Evolutionary conservation across 192 early-diverging fungal genomes (phyloP), one percentile per base, ranked within the genome.

Genomic region (Pilobolus umbonatus): DNA sequence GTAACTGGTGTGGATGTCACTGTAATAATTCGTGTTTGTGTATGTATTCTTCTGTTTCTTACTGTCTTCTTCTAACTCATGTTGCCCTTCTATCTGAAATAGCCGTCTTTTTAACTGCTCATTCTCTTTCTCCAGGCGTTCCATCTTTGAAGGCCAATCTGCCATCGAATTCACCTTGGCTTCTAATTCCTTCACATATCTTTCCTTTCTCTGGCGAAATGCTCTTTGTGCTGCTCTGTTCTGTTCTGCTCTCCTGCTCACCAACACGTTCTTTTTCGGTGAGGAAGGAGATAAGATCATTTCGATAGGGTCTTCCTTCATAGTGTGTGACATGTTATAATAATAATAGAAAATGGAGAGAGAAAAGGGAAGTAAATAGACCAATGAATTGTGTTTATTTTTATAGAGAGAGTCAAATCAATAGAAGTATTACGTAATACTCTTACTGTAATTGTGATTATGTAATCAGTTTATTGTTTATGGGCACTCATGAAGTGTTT

Each of bases 131-230:
- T 57, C 55, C 28, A 57, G 32, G n/a, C 45, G 55, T 21, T 57
- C 55, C 39, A 57, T 45, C 17, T 42, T 39, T 15, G 28, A 8
- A 19, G 39, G 39, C 55, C 55, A 57, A 42, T 57, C 42, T 42
- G 26, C 42, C 39, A 57, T 44, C 8, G 39, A 26, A 50, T 30
- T 36, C 34, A 64, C 51, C 42, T 64, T 64, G 2, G 29, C 75
- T 68, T 88, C 86, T 8, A 88, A 74, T 7, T 75, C 65, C 55
- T 77, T 70, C n/a, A 86, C 74, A 61, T 95, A 89, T 52, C 80
- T 79, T 54, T 92, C 85, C 61, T 89, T 90, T 49, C 93, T 84
- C 61, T 95, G 89, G 43, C 93, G 88, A 69, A 95, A 95, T 0
- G 91, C 91, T 32, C 65, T 25, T 51, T 73, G 71, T 17, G 71